phyloP scores from a whole-genome alignment of 441 rosid genomes.

The Gossypium gossypioides region DNA sequence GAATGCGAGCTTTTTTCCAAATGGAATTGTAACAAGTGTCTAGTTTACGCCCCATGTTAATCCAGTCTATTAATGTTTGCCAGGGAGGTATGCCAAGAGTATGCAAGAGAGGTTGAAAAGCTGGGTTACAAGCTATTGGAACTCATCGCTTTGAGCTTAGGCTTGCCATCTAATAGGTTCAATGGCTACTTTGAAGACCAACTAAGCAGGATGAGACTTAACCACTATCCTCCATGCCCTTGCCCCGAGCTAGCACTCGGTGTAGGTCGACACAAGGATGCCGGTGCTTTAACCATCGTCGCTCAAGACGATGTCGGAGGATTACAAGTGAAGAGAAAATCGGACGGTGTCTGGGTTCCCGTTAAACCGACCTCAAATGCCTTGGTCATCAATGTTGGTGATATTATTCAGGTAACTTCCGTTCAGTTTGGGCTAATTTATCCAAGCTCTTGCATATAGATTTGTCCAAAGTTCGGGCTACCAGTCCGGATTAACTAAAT shows the following conservation, averaged over 20 bases:
- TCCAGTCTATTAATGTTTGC: not conserved
- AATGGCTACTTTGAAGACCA: slow-evolving; percentile 51
- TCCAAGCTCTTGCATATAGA: not conserved
- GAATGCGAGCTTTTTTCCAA: not conserved
- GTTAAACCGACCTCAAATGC: slow-evolving; percentile 52
- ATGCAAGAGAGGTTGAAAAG: slow-evolving; percentile 44
- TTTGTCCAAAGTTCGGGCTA: no score
- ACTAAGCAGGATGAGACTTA: slow-evolving; percentile 45
- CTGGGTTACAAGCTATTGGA: slow-evolving; percentile 45
- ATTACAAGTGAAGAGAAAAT: slow-evolving; percentile 49
- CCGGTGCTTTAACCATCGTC: slow-evolving; percentile 51
- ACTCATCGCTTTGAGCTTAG: slow-evolving; percentile 52
- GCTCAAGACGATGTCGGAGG: slow-evolving; percentile 80
- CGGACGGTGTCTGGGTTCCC: slow-evolving; percentile 64
- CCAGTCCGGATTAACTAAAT: no score
- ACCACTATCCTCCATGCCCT: slow-evolving; percentile 78
- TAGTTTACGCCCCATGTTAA: not conserved
- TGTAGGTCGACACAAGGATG: slow-evolving; percentile 69
- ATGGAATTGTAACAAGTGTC: not conserved
- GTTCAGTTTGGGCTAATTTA: not conserved
- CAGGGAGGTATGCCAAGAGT: slow-evolving; percentile 54
- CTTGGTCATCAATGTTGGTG: slow-evolving; percentile 62
- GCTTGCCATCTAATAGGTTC: slow-evolving; percentile 38
- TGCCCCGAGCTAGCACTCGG: slow-evolving; percentile 72
- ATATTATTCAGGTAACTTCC: slow-evolving; percentile 41